These are phyloP conservation scores for Ganoderma meredithae DNA, from an alignment of 1,284 basidiomycete species.

Conservation along the genomic window DNA sequence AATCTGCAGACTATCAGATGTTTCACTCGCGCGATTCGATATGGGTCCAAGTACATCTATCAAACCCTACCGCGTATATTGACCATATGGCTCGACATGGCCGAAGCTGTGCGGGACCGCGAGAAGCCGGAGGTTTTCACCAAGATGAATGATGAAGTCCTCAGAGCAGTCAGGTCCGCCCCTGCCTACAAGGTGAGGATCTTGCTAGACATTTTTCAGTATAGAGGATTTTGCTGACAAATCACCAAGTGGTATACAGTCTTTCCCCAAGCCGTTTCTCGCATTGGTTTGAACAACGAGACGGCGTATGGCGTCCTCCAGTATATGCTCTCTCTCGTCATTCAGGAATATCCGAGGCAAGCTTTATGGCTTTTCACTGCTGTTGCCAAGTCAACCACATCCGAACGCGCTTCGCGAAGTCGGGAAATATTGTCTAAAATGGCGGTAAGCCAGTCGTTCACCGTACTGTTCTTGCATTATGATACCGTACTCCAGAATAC, in stretches of 20 bases:
- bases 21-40: slow-evolving; percentile 79
- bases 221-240: slow-evolving; percentile 5
- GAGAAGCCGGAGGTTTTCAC: slow-evolving; percentile 49
- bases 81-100: slow-evolving; percentile 95
- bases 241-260: slow-evolving; percentile 90
- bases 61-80: slow-evolving; percentile 95
- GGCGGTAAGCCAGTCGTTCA: slow-evolving; percentile 52
- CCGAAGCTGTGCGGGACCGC: slow-evolving; percentile 55
- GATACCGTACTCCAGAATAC: slow-evolving; percentile 39
- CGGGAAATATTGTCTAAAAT: slow-evolving; percentile 70
- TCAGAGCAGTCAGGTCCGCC: slow-evolving; percentile 62
- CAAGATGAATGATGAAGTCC: slow-evolving; percentile 64
- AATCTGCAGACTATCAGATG: slow-evolving; percentile 70
- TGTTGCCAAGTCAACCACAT: slow-evolving; percentile 86
- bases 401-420: slow-evolving; percentile 69
- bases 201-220: not conserved
- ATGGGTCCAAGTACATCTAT: slow-evolving; percentile 96
- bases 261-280: slow-evolving; percentile 96
- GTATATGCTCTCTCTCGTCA: slow-evolving; percentile 77
- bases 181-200: slow-evolving; percentile 78
- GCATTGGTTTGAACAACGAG: slow-evolving; percentile 85
- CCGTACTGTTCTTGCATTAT: no score
- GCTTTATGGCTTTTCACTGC: slow-evolving; percentile 94
- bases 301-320: slow-evolving; percentile 74
- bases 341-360: slow-evolving; percentile 89